Base-by-base conservation (phyloP, 176 grass and related monocot species). In the Paspalum notatum region DNA sequence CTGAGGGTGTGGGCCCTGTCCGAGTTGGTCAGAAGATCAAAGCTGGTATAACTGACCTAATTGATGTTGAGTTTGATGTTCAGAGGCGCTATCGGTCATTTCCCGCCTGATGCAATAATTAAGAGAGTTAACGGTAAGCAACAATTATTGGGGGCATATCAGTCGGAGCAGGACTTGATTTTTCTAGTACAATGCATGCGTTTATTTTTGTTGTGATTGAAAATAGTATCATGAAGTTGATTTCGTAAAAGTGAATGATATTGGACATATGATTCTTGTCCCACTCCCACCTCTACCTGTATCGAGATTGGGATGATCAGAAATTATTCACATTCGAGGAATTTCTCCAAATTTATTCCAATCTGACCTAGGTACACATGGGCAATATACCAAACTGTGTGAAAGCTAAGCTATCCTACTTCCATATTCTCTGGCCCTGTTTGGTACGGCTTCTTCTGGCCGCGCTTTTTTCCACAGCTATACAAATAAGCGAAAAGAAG, bases 61-160 rank as follows among this genome's bases (percentile, higher is more conserved):
- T 98, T 50, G 95, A 98, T 75, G 86, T 91, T 22, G 90, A 98
- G 51, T 98, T 93, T 58, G 92, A 95, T 87, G 95, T 98, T 75
- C 83, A 95, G 73, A 93, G 66, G 83, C 92, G 95, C 83, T 81
- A 22, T 27, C 71, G 65, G 16, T 42, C 45, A 73, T 86, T 86
- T 78, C 83, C 83, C 68, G 44, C 53, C 56, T 90, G 83, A 90
- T 83, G 53, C 16, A 52, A 42, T 73, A 68, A 60, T 9, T 63
- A 90, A 60, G 50, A 68, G 62, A 74, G 5, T n/a, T 12, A 32
- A 42, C 48, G 45, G 37, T 83, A 62, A 59, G 74, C 43, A 61
- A 38, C 38, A 67, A 46, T 24, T 49, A 70, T 67, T 69, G 18
- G n/a, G 22, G 42, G 44, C 17, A 27, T 73, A 49, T 69, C n/a